These are phyloP conservation scores for Rhodotorula sphaerocarpa DNA, from an alignment of 768 basidiomycete genomes.

Conservation along the genomic window DNA sequence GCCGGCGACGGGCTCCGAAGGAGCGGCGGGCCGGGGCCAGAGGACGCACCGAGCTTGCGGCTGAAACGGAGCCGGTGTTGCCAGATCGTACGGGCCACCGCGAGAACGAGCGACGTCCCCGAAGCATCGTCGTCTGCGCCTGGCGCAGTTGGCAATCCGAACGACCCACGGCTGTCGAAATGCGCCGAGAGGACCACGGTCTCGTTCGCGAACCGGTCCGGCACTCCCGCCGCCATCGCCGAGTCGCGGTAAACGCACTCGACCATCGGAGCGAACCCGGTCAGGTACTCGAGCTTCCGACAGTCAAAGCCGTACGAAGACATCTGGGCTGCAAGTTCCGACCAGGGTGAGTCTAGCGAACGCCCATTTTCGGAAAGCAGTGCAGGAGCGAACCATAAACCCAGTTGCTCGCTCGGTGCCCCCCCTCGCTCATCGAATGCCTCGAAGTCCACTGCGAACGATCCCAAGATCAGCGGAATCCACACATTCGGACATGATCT, in stretches of 20 bases:
- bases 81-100: slow-evolving; percentile 34
- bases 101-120: slow-evolving; percentile 31
- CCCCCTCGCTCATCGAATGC: slow-evolving; percentile 33
- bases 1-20: neutral
- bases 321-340: slow-evolving; percentile 25
- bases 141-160: slow-evolving; percentile 29
- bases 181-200: slow-evolving; percentile 37
- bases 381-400: neutral
- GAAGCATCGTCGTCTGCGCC: slow-evolving; percentile 31
- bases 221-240: neutral
- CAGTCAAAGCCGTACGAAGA: slow-evolving; percentile 19
- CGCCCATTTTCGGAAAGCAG: no score
- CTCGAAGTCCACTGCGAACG: slow-evolving; percentile 21
- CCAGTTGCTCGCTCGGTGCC: slow-evolving; percentile 12
- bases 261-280: slow-evolving; percentile 24
- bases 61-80: slow-evolving; percentile 21
- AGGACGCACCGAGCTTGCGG: slow-evolving; percentile 22
- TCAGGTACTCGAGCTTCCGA: slow-evolving; percentile 7
- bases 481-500: neutral
- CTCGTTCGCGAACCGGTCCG: slow-evolving; percentile 8
- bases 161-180: slow-evolving; percentile 38
- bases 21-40: slow-evolving; percentile 7
- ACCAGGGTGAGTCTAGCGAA: no score
- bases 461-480: no score
- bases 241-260: slow-evolving; percentile 26